Evolutionary conservation across 2,329 filamentous ascomycete genomes (phyloP).

Genomic region (Helotiales sp.): DNA sequence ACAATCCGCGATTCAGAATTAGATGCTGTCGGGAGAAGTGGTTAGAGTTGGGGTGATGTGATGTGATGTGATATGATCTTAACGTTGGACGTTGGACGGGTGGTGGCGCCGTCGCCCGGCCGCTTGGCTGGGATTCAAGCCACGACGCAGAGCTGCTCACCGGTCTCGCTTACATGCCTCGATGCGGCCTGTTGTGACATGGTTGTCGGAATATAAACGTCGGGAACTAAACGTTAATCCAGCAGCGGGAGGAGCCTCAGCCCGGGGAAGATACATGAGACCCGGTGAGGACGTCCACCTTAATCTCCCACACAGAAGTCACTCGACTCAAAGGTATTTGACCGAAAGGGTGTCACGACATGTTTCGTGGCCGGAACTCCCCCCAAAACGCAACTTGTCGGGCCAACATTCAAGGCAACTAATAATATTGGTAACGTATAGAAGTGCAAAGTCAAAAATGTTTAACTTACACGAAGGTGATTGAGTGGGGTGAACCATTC

Average conservation of each 20-base stretch:
- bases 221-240: not conserved
- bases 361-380: not conserved
- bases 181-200: not conserved
- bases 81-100: not conserved
- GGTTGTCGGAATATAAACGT: not conserved
- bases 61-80: too few relatives aligned
- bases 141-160: not conserved
- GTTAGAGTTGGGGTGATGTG: not conserved
- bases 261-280: not conserved
- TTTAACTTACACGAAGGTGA: not conserved
- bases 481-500: not conserved
- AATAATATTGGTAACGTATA: not conserved
- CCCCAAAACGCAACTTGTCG: not conserved
- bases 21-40: not conserved
- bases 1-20: not conserved
- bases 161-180: slow-evolving; percentile 2
- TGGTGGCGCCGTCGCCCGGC: not conserved
- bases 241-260: not conserved
- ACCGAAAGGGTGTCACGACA: not conserved
- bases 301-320: not conserved
- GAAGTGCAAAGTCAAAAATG: not conserved
- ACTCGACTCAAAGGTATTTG: not conserved
- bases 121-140: not conserved
- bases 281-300: not conserved
- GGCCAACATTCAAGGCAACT: not conserved